Evolutionary conservation across 2,329 filamentous ascomycete genomes (phyloP).

Genomic region (Xylariales sp.): DNA sequence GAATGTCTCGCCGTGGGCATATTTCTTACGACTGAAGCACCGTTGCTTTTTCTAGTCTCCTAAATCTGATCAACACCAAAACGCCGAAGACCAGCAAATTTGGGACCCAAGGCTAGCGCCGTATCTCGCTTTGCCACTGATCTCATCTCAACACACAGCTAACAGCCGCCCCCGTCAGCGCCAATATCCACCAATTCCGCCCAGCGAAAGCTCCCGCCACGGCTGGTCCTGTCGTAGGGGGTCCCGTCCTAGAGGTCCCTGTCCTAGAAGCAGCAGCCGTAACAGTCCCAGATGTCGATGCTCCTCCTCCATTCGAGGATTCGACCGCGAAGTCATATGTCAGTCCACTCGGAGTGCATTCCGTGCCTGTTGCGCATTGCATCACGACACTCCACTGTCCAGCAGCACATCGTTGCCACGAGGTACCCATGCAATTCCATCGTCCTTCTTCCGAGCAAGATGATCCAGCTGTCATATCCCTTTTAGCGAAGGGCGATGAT

Average conservation of each 20-base stretch:
- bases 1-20: too few species aligned
- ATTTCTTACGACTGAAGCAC: too few species aligned
- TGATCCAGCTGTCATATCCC: slow-evolving; percentile 27
- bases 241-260: neutral
- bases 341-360: slow-evolving; percentile 39
- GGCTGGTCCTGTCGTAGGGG: neutral
- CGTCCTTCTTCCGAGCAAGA: slow-evolving; percentile 43
- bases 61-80: too few species aligned
- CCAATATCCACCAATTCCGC: neutral
- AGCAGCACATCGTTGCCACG: slow-evolving; percentile 46
- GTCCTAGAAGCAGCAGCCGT: neutral
- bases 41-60: too few species aligned
- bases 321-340: slow-evolving; percentile 6
- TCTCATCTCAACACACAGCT: neutral
- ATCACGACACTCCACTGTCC: slow-evolving; percentile 43
- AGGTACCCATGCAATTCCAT: slow-evolving; percentile 48
- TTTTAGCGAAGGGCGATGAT: neutral
- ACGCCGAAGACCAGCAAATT: neutral
- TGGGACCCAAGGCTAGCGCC: neutral
- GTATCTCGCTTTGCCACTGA: neutral
- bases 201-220: neutral
- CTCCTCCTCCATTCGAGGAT: neutral
- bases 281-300: slow-evolving; percentile 4
- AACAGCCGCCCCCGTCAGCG: neutral
- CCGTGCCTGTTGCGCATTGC: slow-evolving; percentile 38